Evolutionary conservation across 345 rosid species (phyloP), one percentile per base, ranked within the genome.

Genomic region (Punica granatum): DNA sequence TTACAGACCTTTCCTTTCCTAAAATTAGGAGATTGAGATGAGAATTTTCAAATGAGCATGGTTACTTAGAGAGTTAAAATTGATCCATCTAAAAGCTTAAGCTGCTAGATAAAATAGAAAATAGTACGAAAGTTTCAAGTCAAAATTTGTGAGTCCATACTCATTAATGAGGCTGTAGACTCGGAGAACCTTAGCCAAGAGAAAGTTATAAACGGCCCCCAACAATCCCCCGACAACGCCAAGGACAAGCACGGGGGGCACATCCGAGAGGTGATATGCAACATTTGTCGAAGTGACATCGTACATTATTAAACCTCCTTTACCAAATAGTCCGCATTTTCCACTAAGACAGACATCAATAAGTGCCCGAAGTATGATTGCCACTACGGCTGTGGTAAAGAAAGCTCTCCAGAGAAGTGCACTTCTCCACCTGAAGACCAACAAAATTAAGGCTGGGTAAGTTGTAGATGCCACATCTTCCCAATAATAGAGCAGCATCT

Each of bases 321-420:
- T 89, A 44, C 98, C 98, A 81, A 93, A 93, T 70, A 90, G 78
- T 26, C 97, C 97, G 49, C 97, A 93, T 69, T 85, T 82, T 30
- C 92, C 97, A 66, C 88, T 86, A 66, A 82, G 75, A 72, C 98
- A 93, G 65, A 89, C 77, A 64, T 93, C 98, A 66, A 93, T 93
- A 28, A 93, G 77, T 67, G 94, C 94, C 66, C 96, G 84, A 41
- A 93, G 91, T 25, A 93, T 78, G 60, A 93, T 78, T 51, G 96
- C 98, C 73, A 93, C 96, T 63, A 88, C 74, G 63, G 96, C 95
- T 14, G 99, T 85, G 15, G 97, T 80, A 74, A 90, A 93, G 85
- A 93, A 93, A 67, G 85, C 82, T 80, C 97, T 87, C 96, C 97
- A 93, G 18, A 93, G 72, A 63, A 92, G 94, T 31, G 90, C 86